These are phyloP conservation scores for Auricularia sp. DNA, from an alignment of 768 basidiomycete genomes.

Conservation along the genomic window DNA sequence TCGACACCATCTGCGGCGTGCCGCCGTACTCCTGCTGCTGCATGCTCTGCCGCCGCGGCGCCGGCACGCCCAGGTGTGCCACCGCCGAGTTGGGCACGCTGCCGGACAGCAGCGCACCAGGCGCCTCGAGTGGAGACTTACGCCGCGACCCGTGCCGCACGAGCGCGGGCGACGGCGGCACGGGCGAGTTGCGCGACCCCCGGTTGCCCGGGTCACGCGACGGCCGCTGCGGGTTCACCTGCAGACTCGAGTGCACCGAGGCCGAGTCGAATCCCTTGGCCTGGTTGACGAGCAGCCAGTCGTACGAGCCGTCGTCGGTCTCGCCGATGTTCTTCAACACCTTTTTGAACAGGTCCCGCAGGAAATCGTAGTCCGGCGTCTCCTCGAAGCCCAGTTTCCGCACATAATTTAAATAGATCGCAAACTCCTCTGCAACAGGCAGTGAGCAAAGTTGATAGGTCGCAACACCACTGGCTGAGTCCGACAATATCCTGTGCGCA, in stretches of 20 bases:
- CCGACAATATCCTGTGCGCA: too few species aligned
- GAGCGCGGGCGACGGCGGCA: constrained; percentile 68
- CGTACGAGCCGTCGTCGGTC: constrained; percentile 85
- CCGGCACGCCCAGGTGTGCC: constrained; percentile 64
- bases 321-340: constrained; percentile 88
- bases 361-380: constrained; percentile 96
- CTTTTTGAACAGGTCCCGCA: constrained; percentile 89
- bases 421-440: constrained; percentile 73
- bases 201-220: constrained; percentile 19
- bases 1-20: constrained; percentile 73
- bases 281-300: constrained; percentile 90
- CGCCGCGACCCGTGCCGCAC: constrained; percentile 65
- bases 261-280: constrained; percentile 93
- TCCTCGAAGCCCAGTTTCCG: constrained; percentile 98
- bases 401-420: constrained; percentile 97
- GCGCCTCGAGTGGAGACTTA: constrained; percentile 37
- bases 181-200: constrained; percentile 26
- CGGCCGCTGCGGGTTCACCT: constrained; percentile 28
- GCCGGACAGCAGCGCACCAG: constrained; percentile 39
- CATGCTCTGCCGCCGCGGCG: constrained; percentile 25
- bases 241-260: constrained; percentile 31
- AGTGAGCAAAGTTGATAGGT: neutral
- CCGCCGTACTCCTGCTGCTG: constrained; percentile 62
- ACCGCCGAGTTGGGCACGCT: constrained; percentile 54
- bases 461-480: too few species aligned